Evolutionary conservation across 352 stramenopile species (phyloP), one percentile per base, ranked within the genome.

Genomic region (Sclerospora graminicola): DNA sequence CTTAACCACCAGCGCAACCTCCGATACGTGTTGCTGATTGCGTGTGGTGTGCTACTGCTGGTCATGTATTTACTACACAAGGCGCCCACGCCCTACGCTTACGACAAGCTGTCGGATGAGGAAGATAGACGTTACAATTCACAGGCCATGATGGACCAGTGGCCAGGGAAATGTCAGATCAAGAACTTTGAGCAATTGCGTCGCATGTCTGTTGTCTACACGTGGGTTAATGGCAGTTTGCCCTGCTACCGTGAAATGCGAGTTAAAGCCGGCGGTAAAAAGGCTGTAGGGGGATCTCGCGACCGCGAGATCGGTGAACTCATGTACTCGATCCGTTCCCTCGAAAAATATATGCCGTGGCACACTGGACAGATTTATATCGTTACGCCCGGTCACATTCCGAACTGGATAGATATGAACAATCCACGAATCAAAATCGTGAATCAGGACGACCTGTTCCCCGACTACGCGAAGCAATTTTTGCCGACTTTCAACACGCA

Each of bases 131-230:
- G 61, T 28, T 69, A 66, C 30, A 68, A 68, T 44, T 56, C 61
- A 9, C 58, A 66, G 23, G 51, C 73, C 45, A 64, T 86, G 23
- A 55, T 74, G 34, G 54, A 78, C 21, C 48, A 83, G 41, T 93
- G 77, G 63, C 77, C 72, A 0, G 76, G 67, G 35, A 65, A 87
- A 49, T 92, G 81, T 60, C 64, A 72, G 43, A 89, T 92, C 56
- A 81, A 85, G 54, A 90, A 91, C 66, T 89, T 86, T 45, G 77
- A 94, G 38, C 49, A 73, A 41, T 45, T 94, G 35, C 77, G 79
- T 3, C 82, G 76, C 56, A 85, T 88, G 72, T 84, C 75, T 30
- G 89, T 94, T 48, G 82, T 93, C 33, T 93, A 93, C 69, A 93
- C 78, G 65, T 93, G 78, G 82, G 79, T 91, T 15, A 94, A 94